Evolutionary conservation across 805 yeast genomes (phyloP).

Genomic region (Kodamaea nitidulidarum): DNA sequence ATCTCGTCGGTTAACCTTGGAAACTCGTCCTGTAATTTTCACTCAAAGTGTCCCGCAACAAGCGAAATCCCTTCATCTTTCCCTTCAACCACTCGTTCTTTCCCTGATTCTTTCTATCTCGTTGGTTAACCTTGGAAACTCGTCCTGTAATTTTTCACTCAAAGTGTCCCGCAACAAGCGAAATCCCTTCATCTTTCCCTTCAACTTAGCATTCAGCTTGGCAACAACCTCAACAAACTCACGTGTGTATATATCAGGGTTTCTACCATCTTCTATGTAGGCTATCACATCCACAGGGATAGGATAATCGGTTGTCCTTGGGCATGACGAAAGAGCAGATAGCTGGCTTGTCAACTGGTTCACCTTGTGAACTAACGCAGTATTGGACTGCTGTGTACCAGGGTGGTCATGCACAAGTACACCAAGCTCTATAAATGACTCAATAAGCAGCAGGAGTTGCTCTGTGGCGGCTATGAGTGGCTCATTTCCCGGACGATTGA

Average conservation of each 20-base stretch:
- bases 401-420: slow-evolving; percentile 91
- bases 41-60: slow-evolving; percentile 63
- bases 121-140: slow-evolving; percentile 70
- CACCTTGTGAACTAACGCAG: slow-evolving; percentile 37
- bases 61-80: slow-evolving; percentile 60
- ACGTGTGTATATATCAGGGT: slow-evolving; percentile 94
- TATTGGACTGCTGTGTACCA: slow-evolving; percentile 76
- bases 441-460: slow-evolving; percentile 35
- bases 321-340: slow-evolving; percentile 29
- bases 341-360: slow-evolving; percentile 41
- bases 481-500: slow-evolving; percentile 17
- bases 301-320: slow-evolving; percentile 35
- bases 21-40: slow-evolving; percentile 67
- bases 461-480: slow-evolving; percentile 22
- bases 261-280: slow-evolving; percentile 93
- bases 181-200: slow-evolving; percentile 79
- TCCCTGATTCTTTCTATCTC: slow-evolving; percentile 54
- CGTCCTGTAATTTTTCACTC: slow-evolving; percentile 64
- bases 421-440: slow-evolving; percentile 83
- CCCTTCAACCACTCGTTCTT: slow-evolving; percentile 32
- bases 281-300: slow-evolving; percentile 83
- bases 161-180: slow-evolving; percentile 57
- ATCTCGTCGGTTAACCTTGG: slow-evolving; percentile 67
- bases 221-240: slow-evolving; percentile 95
- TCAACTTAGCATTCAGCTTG: slow-evolving; percentile 78